Evolutionary conservation across 108 stramenopile species (phyloP).

Genomic region (Nannochloropsis gaditana): DNA sequence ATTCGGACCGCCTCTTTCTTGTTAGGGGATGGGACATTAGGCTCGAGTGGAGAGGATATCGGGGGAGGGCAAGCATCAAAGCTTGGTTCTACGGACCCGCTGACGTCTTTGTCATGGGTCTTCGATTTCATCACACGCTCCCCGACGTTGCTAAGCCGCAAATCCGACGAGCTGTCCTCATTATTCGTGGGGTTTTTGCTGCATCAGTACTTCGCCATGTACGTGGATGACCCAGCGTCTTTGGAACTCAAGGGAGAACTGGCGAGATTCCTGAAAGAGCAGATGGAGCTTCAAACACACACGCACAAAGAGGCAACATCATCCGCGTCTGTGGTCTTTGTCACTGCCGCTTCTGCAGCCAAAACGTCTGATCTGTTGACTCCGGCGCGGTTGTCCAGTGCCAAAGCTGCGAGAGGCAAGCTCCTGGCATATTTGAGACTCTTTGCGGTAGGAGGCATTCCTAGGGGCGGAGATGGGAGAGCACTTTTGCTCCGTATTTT

Average conservation of each 20-base stretch:
- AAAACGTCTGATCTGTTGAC: neutral
- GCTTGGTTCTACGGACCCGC: neutral
- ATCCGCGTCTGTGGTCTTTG: too few species aligned
- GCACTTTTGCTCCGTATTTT: neutral
- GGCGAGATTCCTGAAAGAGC: neutral
- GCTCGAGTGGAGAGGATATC: neutral
- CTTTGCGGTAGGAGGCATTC: neutral
- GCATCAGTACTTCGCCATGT: neutral
- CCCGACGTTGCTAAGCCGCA: neutral
- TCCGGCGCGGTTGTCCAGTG: neutral
- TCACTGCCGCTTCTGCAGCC: too few species aligned
- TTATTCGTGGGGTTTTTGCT: neutral
- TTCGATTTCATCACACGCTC: neutral
- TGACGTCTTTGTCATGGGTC: neutral
- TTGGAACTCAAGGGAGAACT: constrained; percentile 17
- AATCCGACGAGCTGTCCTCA: neutral
- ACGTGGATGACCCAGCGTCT: neutral
- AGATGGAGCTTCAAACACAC: neutral
- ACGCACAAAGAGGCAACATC: neutral
- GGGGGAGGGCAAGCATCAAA: neutral
- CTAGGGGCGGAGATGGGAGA: neutral
- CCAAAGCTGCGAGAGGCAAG: neutral
- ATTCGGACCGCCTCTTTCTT: neutral
- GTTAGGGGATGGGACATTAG: neutral
- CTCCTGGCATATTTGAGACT: neutral